These are phyloP conservation scores for Daldinia sp. DNA, from an alignment of 2,329 filamentous ascomycete genomes.

Conservation along the genomic window DNA sequence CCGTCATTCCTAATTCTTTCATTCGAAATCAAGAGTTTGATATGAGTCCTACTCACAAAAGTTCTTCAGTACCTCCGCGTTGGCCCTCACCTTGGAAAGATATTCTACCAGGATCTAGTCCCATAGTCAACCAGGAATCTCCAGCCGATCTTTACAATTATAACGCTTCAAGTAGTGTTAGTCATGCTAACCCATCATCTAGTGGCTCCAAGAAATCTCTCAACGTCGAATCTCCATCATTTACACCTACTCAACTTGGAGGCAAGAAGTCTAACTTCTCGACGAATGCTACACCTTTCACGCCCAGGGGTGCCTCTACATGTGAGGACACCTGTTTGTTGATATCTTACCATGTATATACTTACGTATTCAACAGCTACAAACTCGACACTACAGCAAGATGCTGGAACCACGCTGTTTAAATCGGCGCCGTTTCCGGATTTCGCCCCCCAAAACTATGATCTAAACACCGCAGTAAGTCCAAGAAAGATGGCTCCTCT, in stretches of 20 bases:
- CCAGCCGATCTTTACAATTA: slow-evolving; percentile 14
- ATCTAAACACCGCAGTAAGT: slow-evolving; percentile 62
- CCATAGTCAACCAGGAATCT: slow-evolving; percentile 4
- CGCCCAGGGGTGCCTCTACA: slow-evolving; percentile 69
- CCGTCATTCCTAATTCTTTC: background rate
- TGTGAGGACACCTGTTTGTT: slow-evolving; percentile 37
- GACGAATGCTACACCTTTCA: slow-evolving; percentile 89
- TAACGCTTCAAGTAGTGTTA: slow-evolving; percentile 3
- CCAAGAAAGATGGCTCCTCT: background rate
- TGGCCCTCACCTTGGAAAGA: background rate
- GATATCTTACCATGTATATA: background rate
- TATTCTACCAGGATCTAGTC: background rate
- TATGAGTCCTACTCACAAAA: background rate
- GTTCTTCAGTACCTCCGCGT: background rate
- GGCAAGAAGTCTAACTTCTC: slow-evolving; percentile 83
- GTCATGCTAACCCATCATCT: slow-evolving; percentile 45
- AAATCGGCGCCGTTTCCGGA: slow-evolving; percentile 70
- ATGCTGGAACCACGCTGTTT: slow-evolving; percentile 61
- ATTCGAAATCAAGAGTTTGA: background rate
- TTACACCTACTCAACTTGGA: slow-evolving; percentile 76
- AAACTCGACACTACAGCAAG: slow-evolving; percentile 56
- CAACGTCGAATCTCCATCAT: slow-evolving; percentile 96
- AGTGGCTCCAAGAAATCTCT: slow-evolving; percentile 75
- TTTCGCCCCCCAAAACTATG: slow-evolving; percentile 69
- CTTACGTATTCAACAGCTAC: slow-evolving; percentile 49